Evolutionary conservation across 78 protist genomes (phyloP), one percentile per base, ranked within the genome.

Genomic region (Andalucia godoyi): DNA sequence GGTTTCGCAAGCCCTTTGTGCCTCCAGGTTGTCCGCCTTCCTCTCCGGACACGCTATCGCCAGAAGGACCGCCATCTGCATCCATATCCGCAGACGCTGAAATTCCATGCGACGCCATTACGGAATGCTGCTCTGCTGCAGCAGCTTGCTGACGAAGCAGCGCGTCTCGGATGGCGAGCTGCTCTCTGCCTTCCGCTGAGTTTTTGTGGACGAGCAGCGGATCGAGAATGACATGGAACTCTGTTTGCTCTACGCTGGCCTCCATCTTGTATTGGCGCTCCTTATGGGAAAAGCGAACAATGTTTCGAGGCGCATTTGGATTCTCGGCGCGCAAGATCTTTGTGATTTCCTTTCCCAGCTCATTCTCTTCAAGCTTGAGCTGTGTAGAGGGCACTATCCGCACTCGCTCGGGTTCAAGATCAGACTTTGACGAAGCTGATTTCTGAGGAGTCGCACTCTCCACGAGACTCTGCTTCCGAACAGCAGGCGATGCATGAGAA

Each of bases 291-390:
- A 53, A 73, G 30, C 71, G 27, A 9, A 45, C 65, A 8, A 70
- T 27, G 57, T 72, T 83, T 21, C 58, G 30, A 6, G 81, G 79
- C 2, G 72, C 75, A 9, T 60, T 1, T 3, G 85, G 82, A 36
- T 86, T 76, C 15, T 66, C 61, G 3, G 86, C 79, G 2, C 72
- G 59, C 39, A 81, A 57, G 30, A 86, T 64, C 17, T 60, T 34
- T 25, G 72, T 71, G 40, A 38, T 2, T 27, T 60, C 67, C 42
- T 30, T 40, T 6, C 29, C 18, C 32, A 80, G 82, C 63, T 80
- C 80, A 57, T 79, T 78, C 15, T 73, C 81, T 0, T 79, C 27
- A 13, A 83, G 54, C 52, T 70, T n/a, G n/a, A n/a, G n/a, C n/a
- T n/a, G n/a, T n/a, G n/a, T n/a, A n/a, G n/a, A n/a, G n/a, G n/a